phyloP scores from a whole-genome alignment of 2,329 filamentous ascomycete species.

The Hypoxylon sp. region DNA sequence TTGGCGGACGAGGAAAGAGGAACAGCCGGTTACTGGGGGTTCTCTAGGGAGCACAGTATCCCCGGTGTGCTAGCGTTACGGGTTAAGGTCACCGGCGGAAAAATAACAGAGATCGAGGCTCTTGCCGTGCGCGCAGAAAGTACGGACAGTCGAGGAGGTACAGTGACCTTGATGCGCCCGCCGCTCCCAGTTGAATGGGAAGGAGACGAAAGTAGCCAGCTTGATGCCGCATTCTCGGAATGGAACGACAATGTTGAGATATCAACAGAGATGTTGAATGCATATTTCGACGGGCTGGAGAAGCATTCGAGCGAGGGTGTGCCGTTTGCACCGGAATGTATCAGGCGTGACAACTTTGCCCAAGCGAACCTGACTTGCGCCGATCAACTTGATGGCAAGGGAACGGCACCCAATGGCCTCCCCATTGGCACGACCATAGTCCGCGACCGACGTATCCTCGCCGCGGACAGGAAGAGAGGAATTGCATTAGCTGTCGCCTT shows the following conservation, averaged over 20 bases:
- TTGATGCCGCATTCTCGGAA: constrained; percentile 34
- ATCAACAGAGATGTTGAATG: constrained; percentile 21
- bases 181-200: constrained; percentile 47
- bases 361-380: constrained; percentile 39
- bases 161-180: constrained; percentile 46
- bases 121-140: constrained; percentile 44
- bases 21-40: constrained; percentile 44
- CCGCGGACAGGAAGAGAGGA: constrained; percentile 33
- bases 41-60: constrained; percentile 43
- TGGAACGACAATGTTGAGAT: constrained; percentile 17
- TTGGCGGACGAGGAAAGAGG: constrained; percentile 37
- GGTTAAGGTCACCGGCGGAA: constrained; percentile 34
- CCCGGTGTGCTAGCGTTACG: constrained; percentile 43
- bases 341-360: constrained; percentile 43
- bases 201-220: constrained; percentile 31
- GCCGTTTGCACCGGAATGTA: constrained; percentile 38
- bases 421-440: constrained; percentile 38
- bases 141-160: constrained; percentile 40
- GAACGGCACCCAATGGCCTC: constrained; percentile 42
- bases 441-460: constrained; percentile 44
- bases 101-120: constrained; percentile 45
- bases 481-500: constrained; percentile 43
- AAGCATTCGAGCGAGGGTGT: constrained; percentile 43
- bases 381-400: constrained; percentile 43
- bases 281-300: constrained; percentile 44